Evolutionary conservation across 1,284 basidiomycete species (phyloP).

Genomic region (Boletus putidus): DNA sequence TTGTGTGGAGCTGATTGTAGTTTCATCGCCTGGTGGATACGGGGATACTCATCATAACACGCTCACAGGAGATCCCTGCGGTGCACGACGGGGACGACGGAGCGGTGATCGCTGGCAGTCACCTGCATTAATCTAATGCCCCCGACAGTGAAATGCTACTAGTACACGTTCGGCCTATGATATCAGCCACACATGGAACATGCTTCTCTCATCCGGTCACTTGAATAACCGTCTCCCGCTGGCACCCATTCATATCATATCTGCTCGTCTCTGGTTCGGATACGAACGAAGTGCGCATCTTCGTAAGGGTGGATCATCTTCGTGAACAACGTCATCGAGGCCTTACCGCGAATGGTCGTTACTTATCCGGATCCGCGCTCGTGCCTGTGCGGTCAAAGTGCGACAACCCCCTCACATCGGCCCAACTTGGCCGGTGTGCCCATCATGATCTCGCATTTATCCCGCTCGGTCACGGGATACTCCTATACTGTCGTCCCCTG

Average conservation of each 20-base stretch:
- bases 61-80: too few species aligned
- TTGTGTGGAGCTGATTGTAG: neutral
- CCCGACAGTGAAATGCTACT: too few species aligned
- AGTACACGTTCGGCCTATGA: too few species aligned
- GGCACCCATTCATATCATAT: neutral
- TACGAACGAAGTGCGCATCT: neutral
- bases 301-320: neutral
- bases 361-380: neutral
- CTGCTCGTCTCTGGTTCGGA: neutral
- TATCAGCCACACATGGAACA: too few species aligned
- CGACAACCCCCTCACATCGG: neutral
- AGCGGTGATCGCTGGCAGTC: too few species aligned
- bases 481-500: neutral
- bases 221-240: neutral
- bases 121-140: too few species aligned
- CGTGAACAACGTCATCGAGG: neutral
- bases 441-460: conserved; percentile 9
- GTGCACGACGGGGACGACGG: too few species aligned
- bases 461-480: conserved; percentile 7
- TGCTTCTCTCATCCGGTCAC: neutral
- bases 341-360: conserved; percentile 1
- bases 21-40: neutral
- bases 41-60: too few species aligned
- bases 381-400: neutral
- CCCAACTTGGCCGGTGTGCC: too few species aligned